These are phyloP conservation scores for Claviceps sp. DNA, from an alignment of 2,329 filamentous ascomycete genomes.

Conservation along the genomic window DNA sequence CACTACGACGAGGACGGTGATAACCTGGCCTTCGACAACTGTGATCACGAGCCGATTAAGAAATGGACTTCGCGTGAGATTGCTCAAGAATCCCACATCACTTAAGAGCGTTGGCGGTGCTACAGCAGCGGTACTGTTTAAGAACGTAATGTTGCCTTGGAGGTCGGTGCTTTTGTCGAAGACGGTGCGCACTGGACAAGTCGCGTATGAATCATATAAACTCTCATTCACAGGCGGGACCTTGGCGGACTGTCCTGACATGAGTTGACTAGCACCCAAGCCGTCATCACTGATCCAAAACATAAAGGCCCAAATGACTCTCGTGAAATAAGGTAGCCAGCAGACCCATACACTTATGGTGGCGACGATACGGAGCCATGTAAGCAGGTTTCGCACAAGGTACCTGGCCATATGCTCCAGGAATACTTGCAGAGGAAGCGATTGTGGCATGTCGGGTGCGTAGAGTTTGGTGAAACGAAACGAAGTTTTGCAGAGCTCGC, in stretches of 20 bases:
- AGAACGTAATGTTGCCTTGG: conserved; percentile 7
- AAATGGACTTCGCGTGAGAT: conserved; percentile 52
- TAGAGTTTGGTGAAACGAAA: conserved; percentile 98
- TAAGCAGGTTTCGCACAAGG: conserved; percentile 53
- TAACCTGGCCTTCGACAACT: conserved; percentile 82
- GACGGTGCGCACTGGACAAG: conserved; percentile 1
- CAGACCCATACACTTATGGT: conserved; percentile 82
- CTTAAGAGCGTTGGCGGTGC: conserved; percentile 34
- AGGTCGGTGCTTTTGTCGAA: conserved; percentile 8
- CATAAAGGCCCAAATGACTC: conserved; percentile 80
- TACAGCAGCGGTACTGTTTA: conserved; percentile 5
- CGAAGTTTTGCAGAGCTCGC: conserved; percentile 96
- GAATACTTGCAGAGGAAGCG: conserved; percentile 70
- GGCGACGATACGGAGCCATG: conserved; percentile 65
- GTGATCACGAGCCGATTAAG: conserved; percentile 72
- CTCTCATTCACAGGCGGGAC: not conserved
- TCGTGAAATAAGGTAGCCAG: conserved; percentile 79
- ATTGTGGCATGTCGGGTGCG: conserved; percentile 80
- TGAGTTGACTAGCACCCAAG: conserved; percentile 23
- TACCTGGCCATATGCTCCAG: conserved; percentile 65
- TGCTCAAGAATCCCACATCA: conserved; percentile 42
- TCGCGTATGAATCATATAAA: not conserved
- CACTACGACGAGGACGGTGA: conserved; percentile 80
- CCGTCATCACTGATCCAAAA: conserved; percentile 90
- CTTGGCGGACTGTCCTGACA: conserved; percentile 1